Evolutionary conservation across 352 stramenopile genomes (phyloP), one percentile per base, ranked within the genome.

Genomic region (Phytophthora pini): DNA sequence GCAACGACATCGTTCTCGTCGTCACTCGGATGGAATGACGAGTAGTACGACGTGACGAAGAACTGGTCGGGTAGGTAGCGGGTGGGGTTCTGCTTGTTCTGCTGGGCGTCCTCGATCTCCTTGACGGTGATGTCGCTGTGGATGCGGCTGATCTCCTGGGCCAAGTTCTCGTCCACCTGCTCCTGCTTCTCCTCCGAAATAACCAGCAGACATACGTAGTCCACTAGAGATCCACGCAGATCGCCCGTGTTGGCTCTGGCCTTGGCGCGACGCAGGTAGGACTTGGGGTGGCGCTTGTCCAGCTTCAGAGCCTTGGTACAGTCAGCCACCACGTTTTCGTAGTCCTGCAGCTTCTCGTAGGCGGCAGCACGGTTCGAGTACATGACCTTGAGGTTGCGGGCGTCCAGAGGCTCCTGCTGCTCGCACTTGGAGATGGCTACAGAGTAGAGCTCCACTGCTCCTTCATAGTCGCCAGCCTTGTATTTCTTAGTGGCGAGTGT

Each of bases 31-130:
- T 93, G 85, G 74, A 93, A 93, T 26, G 85, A 93, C n/a, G 82
- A 92, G 70, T 89, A 93, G 74, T 93, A 93, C 50, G 85, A 93
- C 38, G 82, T 91, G 49, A 93, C 85, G 68, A 93, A 93, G 66
- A 92, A 93, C 64, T 89, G 74, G 64, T 92, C 82, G 2, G 85
- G 85, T 53, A 93, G 61, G 64, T 83, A 91, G 0, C 81, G 80
- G 46, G 80, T 68, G 20, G 76, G 71, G 69, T 82, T 81, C 52
- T 82, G 65, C 55, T 88, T 82, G 66, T 88, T 87, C 61, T 80
- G 58, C 76, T 87, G 69, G 10, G 79, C 73, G 20, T 80, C 63
- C 27, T 86, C 76, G 17, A 90, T 86, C 68, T 93, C 71, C 65
- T 90, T 79, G 8, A 74, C 61, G 50, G 82, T 90, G 53, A 93